A percentile compares a stretch with the other conserved stretches of the same genome.
Conservation (phyloP, 371 early-diverging fungal genomes). For the Syncephalastrum monosporum region DNA sequence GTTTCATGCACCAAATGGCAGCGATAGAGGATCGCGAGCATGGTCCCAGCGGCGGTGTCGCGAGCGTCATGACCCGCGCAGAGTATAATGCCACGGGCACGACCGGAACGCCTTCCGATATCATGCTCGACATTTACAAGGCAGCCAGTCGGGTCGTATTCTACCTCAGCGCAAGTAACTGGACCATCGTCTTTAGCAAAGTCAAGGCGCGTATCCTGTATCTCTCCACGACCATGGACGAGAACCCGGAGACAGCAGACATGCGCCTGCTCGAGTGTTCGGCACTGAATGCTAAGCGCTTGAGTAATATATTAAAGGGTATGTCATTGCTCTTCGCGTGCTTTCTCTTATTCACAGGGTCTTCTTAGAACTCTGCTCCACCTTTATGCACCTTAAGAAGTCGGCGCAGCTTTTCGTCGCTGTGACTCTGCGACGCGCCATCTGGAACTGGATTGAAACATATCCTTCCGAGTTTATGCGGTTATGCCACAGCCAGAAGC, state of each 20-base stretch:
- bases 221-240: constrained; percentile 59
- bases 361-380: constrained; percentile 57
- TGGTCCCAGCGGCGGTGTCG: constrained; percentile 32
- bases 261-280: constrained; percentile 77
- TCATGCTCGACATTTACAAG: constrained; percentile 63
- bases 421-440: constrained; percentile 68
- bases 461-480: constrained; percentile 77
- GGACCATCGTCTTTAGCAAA: constrained; percentile 70
- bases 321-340: constrained; percentile 7
- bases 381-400: constrained; percentile 66
- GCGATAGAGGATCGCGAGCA: constrained; percentile 43
- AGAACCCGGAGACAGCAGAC: constrained; percentile 75
- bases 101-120: constrained; percentile 38
- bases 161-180: constrained; percentile 81
- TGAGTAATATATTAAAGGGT: constrained; percentile 70
- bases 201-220: constrained; percentile 61
- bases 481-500: constrained; percentile 66
- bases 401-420: constrained; percentile 70
- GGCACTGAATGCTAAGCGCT: constrained; percentile 67
- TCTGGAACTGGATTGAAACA: constrained; percentile 90
- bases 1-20: constrained; percentile 63
- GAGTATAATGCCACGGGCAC: constrained; percentile 34
- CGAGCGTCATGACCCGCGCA: constrained; percentile 53
- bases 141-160: constrained; percentile 75
- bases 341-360: constrained; percentile 6